A percentile compares a stretch with the other conserved stretches of the same genome.
phyloP scores from a whole-genome alignment of 2,329 filamentous ascomycete genomes.

The Talaromyces rugulosus region DNA sequence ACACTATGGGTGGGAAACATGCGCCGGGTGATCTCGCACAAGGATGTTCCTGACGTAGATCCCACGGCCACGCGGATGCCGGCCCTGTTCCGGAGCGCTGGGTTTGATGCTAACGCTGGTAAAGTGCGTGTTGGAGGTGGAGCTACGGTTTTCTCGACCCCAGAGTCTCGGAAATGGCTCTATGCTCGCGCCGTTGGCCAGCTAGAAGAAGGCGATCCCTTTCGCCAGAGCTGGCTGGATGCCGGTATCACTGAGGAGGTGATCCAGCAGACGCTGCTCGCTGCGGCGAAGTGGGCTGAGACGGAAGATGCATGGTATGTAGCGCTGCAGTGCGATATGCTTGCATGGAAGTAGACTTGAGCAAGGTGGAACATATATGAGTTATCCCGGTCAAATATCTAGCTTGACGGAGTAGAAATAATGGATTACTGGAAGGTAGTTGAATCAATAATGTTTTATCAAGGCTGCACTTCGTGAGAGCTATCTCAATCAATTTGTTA shows the following conservation, averaged over 20 bases:
- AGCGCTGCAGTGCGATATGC: conserved; percentile 33
- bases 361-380: too few species aligned
- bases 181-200: conserved; percentile 22
- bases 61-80: conserved; percentile 24
- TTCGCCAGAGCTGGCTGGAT: conserved; percentile 32
- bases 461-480: neutral
- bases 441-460: neutral
- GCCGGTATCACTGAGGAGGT: conserved; percentile 35
- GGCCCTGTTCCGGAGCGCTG: conserved; percentile 26
- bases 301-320: conserved; percentile 38
- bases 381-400: too few species aligned
- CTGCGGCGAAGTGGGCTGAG: conserved; percentile 31
- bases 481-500: neutral
- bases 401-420: too few species aligned
- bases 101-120: conserved; percentile 24
- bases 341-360: conserved; percentile 37
- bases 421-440: neutral
- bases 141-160: conserved; percentile 23
- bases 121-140: conserved; percentile 28
- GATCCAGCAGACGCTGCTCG: conserved; percentile 28
- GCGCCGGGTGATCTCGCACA: conserved; percentile 10
- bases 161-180: conserved; percentile 26
- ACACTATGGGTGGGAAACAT: conserved; percentile 24
- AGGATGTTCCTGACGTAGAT: conserved; percentile 16
- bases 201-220: conserved; percentile 27